Evolutionary conservation across 331 rosid species (phyloP).

Genomic region (Malus hybrid): DNA sequence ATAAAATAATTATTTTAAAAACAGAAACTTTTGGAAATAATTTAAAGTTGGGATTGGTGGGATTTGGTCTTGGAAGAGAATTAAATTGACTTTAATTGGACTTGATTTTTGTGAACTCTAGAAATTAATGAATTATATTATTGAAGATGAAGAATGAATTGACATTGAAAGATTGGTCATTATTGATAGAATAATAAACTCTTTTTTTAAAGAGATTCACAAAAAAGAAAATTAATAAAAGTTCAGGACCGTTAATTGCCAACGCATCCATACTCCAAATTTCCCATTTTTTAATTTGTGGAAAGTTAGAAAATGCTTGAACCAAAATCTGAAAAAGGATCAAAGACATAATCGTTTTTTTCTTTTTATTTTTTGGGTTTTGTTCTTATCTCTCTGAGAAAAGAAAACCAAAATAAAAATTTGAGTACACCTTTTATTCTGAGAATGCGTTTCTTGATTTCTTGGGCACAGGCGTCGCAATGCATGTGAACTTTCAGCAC

Average conservation of each 20-base stretch:
- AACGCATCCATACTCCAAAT: not conserved
- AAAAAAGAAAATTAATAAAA: conserved; percentile 8
- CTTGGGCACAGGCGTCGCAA: conserved; percentile 88
- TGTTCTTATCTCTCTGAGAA: not conserved
- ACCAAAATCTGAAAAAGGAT: not conserved
- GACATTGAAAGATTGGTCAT: conserved; percentile 4
- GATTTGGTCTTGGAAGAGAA: conserved; percentile 6
- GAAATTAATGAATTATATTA: conserved; percentile 6
- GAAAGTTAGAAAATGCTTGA: not conserved
- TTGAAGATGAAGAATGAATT: conserved; percentile 17
- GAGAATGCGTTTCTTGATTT: conserved; percentile 62
- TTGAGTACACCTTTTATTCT: conserved; percentile 57
- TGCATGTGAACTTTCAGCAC: conserved; percentile 86
- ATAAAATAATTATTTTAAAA: too few relatives aligned
- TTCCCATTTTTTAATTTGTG: not conserved
- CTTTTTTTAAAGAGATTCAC: conserved; percentile 6
- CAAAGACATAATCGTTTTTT: not conserved
- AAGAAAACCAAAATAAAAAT: not conserved
- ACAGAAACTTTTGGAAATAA: not conserved
- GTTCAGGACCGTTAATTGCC: conserved; percentile 4
- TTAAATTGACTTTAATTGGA: conserved; percentile 17
- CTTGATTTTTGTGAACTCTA: conserved; percentile 4
- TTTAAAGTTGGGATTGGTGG: conserved; percentile 10
- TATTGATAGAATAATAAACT: conserved; percentile 10
- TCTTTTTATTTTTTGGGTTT: not conserved